phyloP scores from a whole-genome alignment of 345 rosid species.

The Rhodamnia rubescens region DNA sequence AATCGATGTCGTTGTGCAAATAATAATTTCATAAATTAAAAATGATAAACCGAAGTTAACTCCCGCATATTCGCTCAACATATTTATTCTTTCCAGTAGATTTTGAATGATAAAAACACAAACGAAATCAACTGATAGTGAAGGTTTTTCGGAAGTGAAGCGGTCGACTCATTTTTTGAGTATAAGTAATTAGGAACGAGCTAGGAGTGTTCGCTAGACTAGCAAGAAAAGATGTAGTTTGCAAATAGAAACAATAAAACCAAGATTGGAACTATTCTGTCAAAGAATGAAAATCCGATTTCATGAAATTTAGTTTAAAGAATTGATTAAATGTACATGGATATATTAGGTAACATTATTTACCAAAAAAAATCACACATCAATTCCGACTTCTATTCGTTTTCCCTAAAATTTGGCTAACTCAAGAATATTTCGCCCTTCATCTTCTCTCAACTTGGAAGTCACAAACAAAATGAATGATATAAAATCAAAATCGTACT shows the following conservation, averaged over 20 bases:
- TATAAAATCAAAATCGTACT: neutral
- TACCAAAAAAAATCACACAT: neutral
- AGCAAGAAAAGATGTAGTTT: neutral
- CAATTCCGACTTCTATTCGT: neutral
- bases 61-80: neutral
- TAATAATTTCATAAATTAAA: neutral
- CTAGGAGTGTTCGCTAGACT: neutral
- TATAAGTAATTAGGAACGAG: neutral
- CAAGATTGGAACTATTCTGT: neutral
- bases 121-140: neutral
- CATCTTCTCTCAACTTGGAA: neutral
- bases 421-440: neutral
- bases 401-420: neutral
- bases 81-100: neutral
- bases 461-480: neutral
- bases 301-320: neutral
- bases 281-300: neutral
- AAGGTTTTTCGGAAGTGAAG: too few species aligned
- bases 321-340: neutral
- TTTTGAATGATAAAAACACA: neutral
- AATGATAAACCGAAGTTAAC: too few species aligned
- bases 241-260: neutral
- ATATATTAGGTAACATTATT: neutral
- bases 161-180: too few species aligned
- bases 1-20: neutral